phyloP scores from a whole-genome alignment of 306 rosid genomes.

The Canavalia ensiformis region DNA sequence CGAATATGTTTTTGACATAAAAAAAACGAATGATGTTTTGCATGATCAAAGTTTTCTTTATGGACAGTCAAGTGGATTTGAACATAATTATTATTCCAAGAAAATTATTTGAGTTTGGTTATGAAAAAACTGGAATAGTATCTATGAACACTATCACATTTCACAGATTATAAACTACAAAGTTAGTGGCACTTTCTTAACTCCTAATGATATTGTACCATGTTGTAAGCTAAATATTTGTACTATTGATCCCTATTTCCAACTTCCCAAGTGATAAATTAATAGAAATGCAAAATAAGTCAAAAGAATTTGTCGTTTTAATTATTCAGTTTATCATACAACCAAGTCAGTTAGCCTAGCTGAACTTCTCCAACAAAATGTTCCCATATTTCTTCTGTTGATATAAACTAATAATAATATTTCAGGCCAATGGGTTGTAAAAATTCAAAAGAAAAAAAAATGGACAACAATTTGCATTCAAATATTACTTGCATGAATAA shows the following conservation, averaged over 20 bases:
- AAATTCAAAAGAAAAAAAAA: not conserved
- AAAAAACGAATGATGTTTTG: not conserved
- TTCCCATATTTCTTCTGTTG: not conserved
- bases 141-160: not conserved
- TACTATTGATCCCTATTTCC: conserved; percentile 2
- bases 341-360: conserved; percentile 3
- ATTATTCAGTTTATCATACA: not conserved
- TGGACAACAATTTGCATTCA: not conserved
- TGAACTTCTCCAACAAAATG: conserved; percentile 21
- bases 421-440: not conserved
- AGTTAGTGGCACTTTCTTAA: conserved; percentile 20
- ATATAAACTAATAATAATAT: not conserved
- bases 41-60: conserved; percentile 10
- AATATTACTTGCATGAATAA: not conserved
- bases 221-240: not conserved
- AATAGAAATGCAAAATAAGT: conserved; percentile 21
- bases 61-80: conserved; percentile 24
- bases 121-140: not conserved
- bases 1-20: not conserved
- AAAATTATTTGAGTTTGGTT: conserved; percentile 2
- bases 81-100: not conserved
- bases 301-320: not conserved
- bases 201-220: not conserved
- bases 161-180: not conserved
- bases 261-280: conserved; percentile 21